A percentile compares a stretch with the other conserved stretches of the same genome.
Evolutionary conservation across 371 early-diverging fungal genomes (phyloP).

Genomic region (Mortierella sp.): DNA sequence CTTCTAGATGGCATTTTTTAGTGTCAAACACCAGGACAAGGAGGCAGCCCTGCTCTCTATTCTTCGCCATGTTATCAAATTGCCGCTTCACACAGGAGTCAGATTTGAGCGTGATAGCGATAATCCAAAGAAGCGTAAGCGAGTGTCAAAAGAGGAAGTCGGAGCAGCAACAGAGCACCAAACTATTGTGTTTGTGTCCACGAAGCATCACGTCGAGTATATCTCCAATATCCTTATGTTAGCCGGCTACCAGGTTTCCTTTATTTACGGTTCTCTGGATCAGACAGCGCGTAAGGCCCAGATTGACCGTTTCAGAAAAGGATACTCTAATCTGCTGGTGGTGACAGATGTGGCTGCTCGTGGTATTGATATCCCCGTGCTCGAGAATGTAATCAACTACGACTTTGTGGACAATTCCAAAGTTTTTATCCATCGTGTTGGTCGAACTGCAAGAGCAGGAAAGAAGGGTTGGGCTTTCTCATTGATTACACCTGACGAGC

Average conservation of each 20-base stretch:
- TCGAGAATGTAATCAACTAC: slow-evolving; percentile 98
- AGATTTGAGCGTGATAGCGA: slow-evolving; percentile 53
- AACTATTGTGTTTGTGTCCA: slow-evolving; percentile 94
- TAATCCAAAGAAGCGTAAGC: slow-evolving; percentile 62
- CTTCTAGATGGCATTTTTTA: slow-evolving; percentile 83
- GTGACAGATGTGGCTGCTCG: slow-evolving; percentile 99
- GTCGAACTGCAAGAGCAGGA: slow-evolving; percentile 98
- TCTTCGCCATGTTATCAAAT: slow-evolving; percentile 81
- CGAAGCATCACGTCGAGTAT: slow-evolving; percentile 98
- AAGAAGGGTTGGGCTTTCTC: slow-evolving; percentile 94
- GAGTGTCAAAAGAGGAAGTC: slow-evolving; percentile 59
- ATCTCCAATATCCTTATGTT: slow-evolving; percentile 76
- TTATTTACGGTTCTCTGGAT: slow-evolving; percentile 95
- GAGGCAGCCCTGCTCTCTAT: slow-evolving; percentile 92
- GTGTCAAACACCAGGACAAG: slow-evolving; percentile 85
- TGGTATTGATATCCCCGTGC: slow-evolving; percentile 98
- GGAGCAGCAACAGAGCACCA: slow-evolving; percentile 65
- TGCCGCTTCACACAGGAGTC: slow-evolving; percentile 65
- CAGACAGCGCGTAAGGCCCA: slow-evolving; percentile 92
- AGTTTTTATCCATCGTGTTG: slow-evolving; percentile 98
- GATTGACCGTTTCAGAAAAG: slow-evolving; percentile 86
- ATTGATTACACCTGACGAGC: slow-evolving; percentile 88
- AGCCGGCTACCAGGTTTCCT: slow-evolving; percentile 83
- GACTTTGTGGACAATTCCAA: slow-evolving; percentile 95
- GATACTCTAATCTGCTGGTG: slow-evolving; percentile 84